phyloP scores from a whole-genome alignment of 345 rosid genomes.

The Odontarrhena argentea region DNA sequence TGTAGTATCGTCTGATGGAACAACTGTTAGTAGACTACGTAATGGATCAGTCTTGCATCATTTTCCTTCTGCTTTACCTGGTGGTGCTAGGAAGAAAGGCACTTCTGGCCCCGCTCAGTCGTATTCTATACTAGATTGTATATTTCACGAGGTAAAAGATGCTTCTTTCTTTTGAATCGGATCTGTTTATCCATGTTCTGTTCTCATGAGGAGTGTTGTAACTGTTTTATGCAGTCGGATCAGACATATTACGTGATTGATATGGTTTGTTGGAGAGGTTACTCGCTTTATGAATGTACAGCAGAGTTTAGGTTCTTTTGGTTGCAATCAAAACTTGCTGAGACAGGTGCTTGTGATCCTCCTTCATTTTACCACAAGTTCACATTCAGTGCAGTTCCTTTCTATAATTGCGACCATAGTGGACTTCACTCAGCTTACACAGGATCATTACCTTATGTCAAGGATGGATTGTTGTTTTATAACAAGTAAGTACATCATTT shows the following conservation, averaged over 20 bases:
- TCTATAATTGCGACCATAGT: conserved; percentile 67
- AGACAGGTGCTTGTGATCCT: conserved; percentile 76
- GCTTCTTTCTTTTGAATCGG: neutral
- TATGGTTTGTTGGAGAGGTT: conserved; percentile 92
- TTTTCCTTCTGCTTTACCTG: conserved; percentile 84
- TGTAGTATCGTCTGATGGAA: conserved; percentile 78
- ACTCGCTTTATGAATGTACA: conserved; percentile 84
- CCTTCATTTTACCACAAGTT: conserved; percentile 77
- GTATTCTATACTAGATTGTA: conserved; percentile 86
- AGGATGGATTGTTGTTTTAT: conserved; percentile 87
- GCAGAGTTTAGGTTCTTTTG: conserved; percentile 94
- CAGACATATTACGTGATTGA: conserved; percentile 94
- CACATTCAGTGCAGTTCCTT: conserved; percentile 61
- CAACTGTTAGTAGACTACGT: conserved; percentile 73
- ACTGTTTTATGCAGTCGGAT: conserved; percentile 55
- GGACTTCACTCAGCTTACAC: conserved; percentile 72
- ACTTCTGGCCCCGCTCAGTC: conserved; percentile 68
- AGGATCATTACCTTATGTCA: conserved; percentile 63
- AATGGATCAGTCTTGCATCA: conserved; percentile 78
- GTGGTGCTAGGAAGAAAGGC: conserved; percentile 71
- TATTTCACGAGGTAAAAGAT: conserved; percentile 79
- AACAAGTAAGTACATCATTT: conserved; percentile 65
- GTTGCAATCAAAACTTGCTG: conserved; percentile 87
- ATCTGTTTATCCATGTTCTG: neutral
- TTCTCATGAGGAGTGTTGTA: conserved; percentile 23